Evolutionary conservation across 768 basidiomycete genomes (phyloP), one percentile per base, ranked within the genome.

Genomic region (Fomitopsis pulvina): DNA sequence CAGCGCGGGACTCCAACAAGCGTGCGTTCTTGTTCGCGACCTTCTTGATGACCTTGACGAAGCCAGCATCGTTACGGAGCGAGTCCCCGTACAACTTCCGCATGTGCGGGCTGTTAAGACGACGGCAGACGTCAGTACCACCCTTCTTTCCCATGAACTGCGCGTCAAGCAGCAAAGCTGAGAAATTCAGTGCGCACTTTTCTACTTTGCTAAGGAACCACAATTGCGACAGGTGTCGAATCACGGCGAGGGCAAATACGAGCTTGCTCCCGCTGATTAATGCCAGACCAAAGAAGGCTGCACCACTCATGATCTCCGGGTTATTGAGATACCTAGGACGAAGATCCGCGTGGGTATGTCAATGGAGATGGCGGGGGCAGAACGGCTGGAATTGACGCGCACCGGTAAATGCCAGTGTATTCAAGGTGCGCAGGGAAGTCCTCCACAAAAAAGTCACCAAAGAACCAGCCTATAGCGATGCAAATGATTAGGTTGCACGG

Each of bases 41-140:
- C 52, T 77, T 88, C 69, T 93, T 94, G 66, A 99, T 85, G n/a
- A 97, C 94, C 71, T 97, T 96, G 58, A 95, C 91, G 55, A 98
- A 88, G 45, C 96, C 96, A 1, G 94, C 95, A 51, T 98, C 95
- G 67, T 93, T 92, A 55, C 96, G 84, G 11, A 99, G 72, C 12
- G 87, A 83, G 60, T 94, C 83, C 2, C 96, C 95, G 65, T 99
- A 99, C 18, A 98, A 74, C 63, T 91, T 92, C 53, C 80, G 83
- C 96, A 98, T 98, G 68, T 98, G 96, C n/a, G 96, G 96, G 58
- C 95, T 98, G 48, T n/a, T n/a, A n/a, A n/a, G n/a, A n/a, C n/a
- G n/a, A 26, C 14, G 24, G 21, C n/a, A n/a, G n/a, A n/a, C n/a
- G n/a, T n/a, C n/a, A n/a, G n/a, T n/a, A n/a, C n/a, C n/a, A n/a